Base-by-base conservation (phyloP, 768 basidiomycete species). In the Lanmaoa pseudosensibilis region DNA sequence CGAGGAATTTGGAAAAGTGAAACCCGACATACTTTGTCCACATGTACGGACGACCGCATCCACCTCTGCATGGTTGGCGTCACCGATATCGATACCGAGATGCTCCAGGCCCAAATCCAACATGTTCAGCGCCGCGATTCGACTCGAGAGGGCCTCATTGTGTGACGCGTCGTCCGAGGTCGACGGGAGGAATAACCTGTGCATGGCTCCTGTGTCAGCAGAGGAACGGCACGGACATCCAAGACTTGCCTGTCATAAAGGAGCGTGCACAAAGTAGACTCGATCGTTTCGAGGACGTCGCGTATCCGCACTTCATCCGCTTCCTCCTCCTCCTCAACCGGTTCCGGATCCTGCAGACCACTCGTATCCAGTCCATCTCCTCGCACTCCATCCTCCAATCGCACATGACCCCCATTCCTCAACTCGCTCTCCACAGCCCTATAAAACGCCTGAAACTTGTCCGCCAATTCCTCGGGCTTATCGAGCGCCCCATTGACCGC, bases 111-210 rank as follows among this genome's bases (percentile, higher is more conserved):
- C 81, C 0, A 99, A 77, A 69, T 98, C 96, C 2, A 98, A 78
- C 79, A 94, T 83, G 62, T 95, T 94, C 44, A 99, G 77, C 1
- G 94, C 95, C 15, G 93, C 92, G 16, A 98, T 86, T 6, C 95
- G 85, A 65, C 86, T 90, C 0, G 94, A 85, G 4, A 99, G 77
- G 0, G 92, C 89, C 64, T 92, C 92, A 67, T 99, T 94, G 67
- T 97, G 95, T 1, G 86, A 87, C 0, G 82, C 77, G 65, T 99
- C 96, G 50, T 85, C 83, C n/a, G 82, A 78, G 19, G 83, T 82
- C 2, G 85, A 78, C 2, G 89, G 91, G 50, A 86, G 81, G 73
- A 94, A 97, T 4, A 97, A 64, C 54, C 93, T 95, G 47, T 18
- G 47, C 21, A 38, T 6, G 41, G 10, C 33, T 50, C 48, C 37